Conservation (phyloP, 495 filamentous ascomycete species). For the Penicillium salamii region DNA sequence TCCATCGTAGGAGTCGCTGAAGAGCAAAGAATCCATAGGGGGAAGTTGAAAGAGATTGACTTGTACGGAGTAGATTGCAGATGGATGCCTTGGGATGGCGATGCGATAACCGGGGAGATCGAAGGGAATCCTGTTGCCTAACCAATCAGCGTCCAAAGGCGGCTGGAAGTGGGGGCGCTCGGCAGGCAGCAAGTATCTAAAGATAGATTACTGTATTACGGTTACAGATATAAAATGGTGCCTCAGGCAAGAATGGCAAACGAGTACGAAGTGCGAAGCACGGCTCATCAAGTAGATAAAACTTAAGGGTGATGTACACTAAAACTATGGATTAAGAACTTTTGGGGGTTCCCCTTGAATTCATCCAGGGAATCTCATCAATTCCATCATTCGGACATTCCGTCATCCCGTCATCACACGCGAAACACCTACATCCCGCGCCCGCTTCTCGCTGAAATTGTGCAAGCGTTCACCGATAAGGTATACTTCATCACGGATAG, state of each 20-base stretch:
- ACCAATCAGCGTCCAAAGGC: constrained; percentile 36
- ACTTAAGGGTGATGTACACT: neutral
- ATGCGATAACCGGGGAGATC: constrained; percentile 29
- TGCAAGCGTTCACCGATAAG: constrained; percentile 91
- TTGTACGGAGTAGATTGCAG: constrained; percentile 10
- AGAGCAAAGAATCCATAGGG: constrained; percentile 8
- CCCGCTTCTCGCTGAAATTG: constrained; percentile 72
- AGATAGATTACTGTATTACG: neutral
- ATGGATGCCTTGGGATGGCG: constrained; percentile 25
- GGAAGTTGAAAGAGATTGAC: neutral
- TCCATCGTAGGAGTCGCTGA: constrained; percentile 16
- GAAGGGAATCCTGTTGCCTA: constrained; percentile 52
- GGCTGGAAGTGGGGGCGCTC: constrained; percentile 25
- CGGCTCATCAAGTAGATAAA: no score
- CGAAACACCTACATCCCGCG: constrained; percentile 40
- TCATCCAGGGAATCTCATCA: no score
- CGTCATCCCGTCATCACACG: constrained; percentile 38
- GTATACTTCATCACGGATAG: constrained; percentile 92
- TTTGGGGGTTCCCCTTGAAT: neutral
- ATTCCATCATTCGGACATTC: neutral
- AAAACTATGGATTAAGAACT: neutral
- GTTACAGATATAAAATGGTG: neutral
- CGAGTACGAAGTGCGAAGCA: no score
- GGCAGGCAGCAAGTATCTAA: constrained; percentile 35
- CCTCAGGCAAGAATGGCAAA: neutral